Conservation (phyloP, 352 stramenopile species). For the Globisporangium polare region DNA sequence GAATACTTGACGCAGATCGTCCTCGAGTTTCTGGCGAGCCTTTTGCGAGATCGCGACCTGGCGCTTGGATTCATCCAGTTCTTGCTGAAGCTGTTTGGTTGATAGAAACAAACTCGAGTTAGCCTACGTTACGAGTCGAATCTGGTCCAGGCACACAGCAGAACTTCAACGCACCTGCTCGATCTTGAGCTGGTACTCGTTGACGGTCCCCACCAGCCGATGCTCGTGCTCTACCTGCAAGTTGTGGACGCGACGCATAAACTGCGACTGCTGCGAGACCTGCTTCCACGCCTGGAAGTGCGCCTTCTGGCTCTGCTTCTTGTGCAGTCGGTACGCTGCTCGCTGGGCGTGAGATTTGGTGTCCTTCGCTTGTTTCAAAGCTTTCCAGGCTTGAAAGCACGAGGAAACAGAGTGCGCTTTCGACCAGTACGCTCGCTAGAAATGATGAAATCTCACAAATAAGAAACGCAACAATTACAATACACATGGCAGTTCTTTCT, state of each 20-base stretch:
- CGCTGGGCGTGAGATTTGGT: constrained; percentile 3
- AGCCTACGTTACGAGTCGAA: background rate
- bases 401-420: constrained; percentile 14
- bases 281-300: constrained; percentile 16
- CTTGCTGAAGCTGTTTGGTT: constrained; percentile 28
- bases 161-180: constrained; percentile 21
- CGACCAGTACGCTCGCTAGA: constrained; percentile 25
- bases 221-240: constrained; percentile 28
- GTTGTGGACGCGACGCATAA: constrained; percentile 20
- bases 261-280: background rate
- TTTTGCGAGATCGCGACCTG: constrained; percentile 33
- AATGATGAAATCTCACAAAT: background rate
- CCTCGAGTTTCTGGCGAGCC: constrained; percentile 46
- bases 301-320: constrained; percentile 10
- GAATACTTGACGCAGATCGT: constrained; percentile 63
- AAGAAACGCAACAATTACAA: background rate
- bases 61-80: constrained; percentile 32
- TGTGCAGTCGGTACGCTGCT: constrained; percentile 13
- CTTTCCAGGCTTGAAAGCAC: constrained; percentile 31
- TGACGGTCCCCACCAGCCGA: constrained; percentile 23
- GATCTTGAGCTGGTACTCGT: constrained; percentile 42
- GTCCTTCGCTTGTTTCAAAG: background rate
- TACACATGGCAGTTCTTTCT: background rate
- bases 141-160: background rate
- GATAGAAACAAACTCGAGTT: no score